These are phyloP conservation scores for Annulohypoxylon moriforme DNA, from an alignment of 495 filamentous ascomycete genomes.

Conservation along the genomic window DNA sequence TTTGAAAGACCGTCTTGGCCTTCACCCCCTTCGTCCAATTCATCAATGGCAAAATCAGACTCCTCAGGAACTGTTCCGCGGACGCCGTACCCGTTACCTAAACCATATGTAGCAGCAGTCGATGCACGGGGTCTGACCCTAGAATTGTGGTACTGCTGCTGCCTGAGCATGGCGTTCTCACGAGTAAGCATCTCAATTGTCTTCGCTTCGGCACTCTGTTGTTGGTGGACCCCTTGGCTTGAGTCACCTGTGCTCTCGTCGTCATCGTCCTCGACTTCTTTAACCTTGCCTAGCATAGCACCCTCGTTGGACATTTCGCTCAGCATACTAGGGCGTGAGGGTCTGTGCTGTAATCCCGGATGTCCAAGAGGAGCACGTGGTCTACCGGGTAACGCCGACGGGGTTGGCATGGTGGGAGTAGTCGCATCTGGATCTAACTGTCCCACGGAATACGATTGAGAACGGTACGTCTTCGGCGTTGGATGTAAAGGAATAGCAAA, in stretches of 20 bases:
- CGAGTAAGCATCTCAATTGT: constrained; percentile 78
- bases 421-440: constrained; percentile 81
- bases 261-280: constrained; percentile 85
- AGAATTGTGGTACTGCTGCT: constrained; percentile 70
- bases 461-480: constrained; percentile 91
- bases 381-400: constrained; percentile 60
- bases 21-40: constrained; percentile 72
- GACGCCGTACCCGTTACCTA: constrained; percentile 68
- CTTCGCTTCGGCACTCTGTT: constrained; percentile 69
- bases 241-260: constrained; percentile 75
- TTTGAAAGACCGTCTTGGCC: constrained; percentile 64
- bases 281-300: constrained; percentile 77
- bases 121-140: constrained; percentile 72
- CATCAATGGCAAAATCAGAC: constrained; percentile 75
- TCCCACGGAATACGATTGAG: constrained; percentile 96
- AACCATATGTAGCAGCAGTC: constrained; percentile 62
- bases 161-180: constrained; percentile 78
- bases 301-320: constrained; percentile 81
- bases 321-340: constrained; percentile 86
- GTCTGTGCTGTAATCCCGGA: constrained; percentile 79
- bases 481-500: constrained; percentile 92
- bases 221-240: constrained; percentile 56
- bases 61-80: constrained; percentile 76
- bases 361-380: constrained; percentile 64
- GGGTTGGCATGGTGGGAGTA: constrained; percentile 56